Evolutionary conservation across 495 filamentous ascomycete species (phyloP), one percentile per base, ranked within the genome.

Genomic region (Collariella sp.): DNA sequence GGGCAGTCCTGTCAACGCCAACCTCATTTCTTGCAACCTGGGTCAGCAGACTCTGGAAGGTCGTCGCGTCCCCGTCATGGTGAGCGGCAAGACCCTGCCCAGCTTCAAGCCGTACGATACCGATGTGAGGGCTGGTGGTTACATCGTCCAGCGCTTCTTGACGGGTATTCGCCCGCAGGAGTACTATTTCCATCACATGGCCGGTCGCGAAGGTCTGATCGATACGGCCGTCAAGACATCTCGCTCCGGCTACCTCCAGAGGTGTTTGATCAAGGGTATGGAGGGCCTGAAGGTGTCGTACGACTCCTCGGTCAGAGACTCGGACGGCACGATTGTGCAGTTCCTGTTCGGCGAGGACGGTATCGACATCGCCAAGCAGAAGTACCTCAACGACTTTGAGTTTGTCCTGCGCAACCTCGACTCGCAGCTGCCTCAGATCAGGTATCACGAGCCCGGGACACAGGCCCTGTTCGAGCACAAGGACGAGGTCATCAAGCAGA

Each of bases 181-280:
- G 67, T 97, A 94, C 69, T 99, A 88, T 71, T 99, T 99, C 80
- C 94, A 99, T 81, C 88, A 91, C 65, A 99, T 99, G 94, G 91
- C 91, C 61, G 94, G 94, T 66, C 83, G 94, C 70, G 94, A 99
- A 76, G 94, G 94, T 75, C 76, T 99, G 61, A 97, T 99, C 71
- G 94, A 99, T 79, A 99, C 94, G 38, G 94, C 94, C 52, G 94
- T 99, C 61, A 99, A 99, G 74, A 99, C 94, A 5, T 91, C 90
- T 35, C 81, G 91, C 60, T 96, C 91, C 35, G 94, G 94, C 62
- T 99, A 99, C 65, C 72, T 99, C 55, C 94, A 99, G 67, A 86
- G 94, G 67, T 99, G 94, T 78, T 72, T 99, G 60, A 93, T 97
- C 71, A 99, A 99, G 76, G 94, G 91, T 42, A 95, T 99, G 91